phyloP scores from a whole-genome alignment of 129 eudicot species.

The Pittosporum tobira region DNA sequence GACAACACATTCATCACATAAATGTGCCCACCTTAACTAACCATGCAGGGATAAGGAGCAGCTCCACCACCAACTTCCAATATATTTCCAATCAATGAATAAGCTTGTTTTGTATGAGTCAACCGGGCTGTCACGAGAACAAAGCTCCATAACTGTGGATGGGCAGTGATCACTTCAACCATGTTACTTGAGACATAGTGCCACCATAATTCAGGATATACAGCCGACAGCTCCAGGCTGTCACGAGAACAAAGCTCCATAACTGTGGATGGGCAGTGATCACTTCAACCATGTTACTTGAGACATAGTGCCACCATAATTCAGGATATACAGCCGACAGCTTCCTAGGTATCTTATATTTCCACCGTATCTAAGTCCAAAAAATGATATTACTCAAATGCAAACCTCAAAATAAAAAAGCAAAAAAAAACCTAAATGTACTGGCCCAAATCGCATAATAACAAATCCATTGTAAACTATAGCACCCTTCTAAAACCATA shows the following conservation, averaged over 20 bases:
- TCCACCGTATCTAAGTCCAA: not conserved
- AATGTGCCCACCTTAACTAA: slow-evolving; percentile 93
- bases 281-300: slow-evolving; percentile 32
- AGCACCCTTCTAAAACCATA: not conserved
- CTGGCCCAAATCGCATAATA: not conserved
- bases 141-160: slow-evolving; percentile 86
- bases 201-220: slow-evolving; percentile 6
- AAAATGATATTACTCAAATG: not conserved
- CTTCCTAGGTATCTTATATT: not conserved
- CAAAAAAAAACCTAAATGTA: not conserved
- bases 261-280: slow-evolving; percentile 84
- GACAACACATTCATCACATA: slow-evolving; percentile 53
- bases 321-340: slow-evolving; percentile 14
- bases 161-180: slow-evolving; percentile 56
- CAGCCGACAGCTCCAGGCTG: too few relatives aligned
- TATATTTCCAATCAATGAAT: slow-evolving; percentile 36
- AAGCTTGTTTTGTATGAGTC: slow-evolving; percentile 60
- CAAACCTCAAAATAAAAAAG: not conserved
- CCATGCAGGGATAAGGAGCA: slow-evolving; percentile 99
- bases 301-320: slow-evolving; percentile 21
- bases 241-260: slow-evolving; percentile 66
- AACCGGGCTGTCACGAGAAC: slow-evolving; percentile 87
- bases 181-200: slow-evolving; percentile 28
- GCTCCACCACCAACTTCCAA: slow-evolving; percentile 60
- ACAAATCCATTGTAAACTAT: not conserved